Base-by-base conservation (phyloP, 345 rosid genomes). In the Brassica nigra region DNA sequence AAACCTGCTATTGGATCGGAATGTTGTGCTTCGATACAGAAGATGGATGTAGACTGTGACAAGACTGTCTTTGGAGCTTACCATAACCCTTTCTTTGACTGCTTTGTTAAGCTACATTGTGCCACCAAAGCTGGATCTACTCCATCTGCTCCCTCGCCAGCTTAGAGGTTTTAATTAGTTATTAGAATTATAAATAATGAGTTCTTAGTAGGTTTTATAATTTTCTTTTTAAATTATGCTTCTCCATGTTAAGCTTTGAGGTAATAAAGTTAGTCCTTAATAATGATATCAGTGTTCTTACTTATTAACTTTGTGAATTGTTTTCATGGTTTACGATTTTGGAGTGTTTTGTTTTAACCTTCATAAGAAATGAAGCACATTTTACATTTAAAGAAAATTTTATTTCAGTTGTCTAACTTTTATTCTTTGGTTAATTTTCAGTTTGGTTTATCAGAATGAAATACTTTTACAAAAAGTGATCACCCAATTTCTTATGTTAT, bases 31-130 rank as follows among this genome's bases (percentile, higher is more conserved):
- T 49, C 78, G 5, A 74, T 80, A 11, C 27, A 11, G 16, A 80
- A 80, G 34, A 80, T 80, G 78, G 23, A 67, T 31, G 64, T 12
- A 18, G 82, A 79, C 8, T 79, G 82, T 47, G 74, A 79, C 8
- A 79, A 73, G 78, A 79, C 82, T 27, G 7, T 79, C 42, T 79
- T 79, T 79, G 82, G 82, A 66, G 62, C 78, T 1, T 79, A 2
- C n/a, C 82, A 79, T 14, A 79, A 73, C 63, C 68, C 74, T 79
- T 79, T 58, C 74, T 79, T 79, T 9, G 23, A 79, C 57, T 73
- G 69, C 31, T 0, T 66, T 3, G 78, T 79, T 44, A 79, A 79
- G 64, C 29, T 73, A 0, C 69, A 73, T 59, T 79, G 82, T n/a
- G 68, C 82, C 11, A 20, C 63, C 55, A 79, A 79, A 67, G 30